These are phyloP conservation scores for Yamadazyma epiphylla DNA, from an alignment of 1,139 yeast genomes.

Conservation along the genomic window DNA sequence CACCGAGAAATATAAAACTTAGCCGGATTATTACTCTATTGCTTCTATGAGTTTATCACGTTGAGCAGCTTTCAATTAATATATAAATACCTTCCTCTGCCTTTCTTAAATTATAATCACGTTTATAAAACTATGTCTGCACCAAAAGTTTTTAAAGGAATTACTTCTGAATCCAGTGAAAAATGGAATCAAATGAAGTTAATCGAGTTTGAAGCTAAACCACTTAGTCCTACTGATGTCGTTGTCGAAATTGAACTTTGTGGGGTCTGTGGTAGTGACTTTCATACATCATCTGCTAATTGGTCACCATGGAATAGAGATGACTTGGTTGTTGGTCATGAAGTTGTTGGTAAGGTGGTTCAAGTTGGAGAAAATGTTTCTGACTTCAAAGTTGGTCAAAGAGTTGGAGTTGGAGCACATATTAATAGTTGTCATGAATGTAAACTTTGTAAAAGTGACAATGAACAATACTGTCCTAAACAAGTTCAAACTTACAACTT, in stretches of 20 bases:
- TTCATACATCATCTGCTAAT: slow-evolving; percentile 44
- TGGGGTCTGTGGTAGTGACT: slow-evolving; percentile 60
- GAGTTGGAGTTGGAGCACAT: slow-evolving; percentile 61
- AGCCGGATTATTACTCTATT: too few species aligned
- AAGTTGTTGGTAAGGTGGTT: slow-evolving; percentile 49
- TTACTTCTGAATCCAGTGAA: slow-evolving; percentile 26
- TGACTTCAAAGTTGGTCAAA: slow-evolving; percentile 48
- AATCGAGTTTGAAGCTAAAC: slow-evolving; percentile 36
- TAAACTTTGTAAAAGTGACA: slow-evolving; percentile 37
- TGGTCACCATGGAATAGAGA: slow-evolving; percentile 38
- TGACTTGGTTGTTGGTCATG: slow-evolving; percentile 40
- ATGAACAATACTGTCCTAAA: slow-evolving; percentile 48
- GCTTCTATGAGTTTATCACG: too few species aligned
- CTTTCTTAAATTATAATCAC: too few species aligned
- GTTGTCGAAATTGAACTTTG: slow-evolving; percentile 44
- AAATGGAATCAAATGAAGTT: slow-evolving; percentile 40
- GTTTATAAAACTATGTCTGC: slow-evolving; percentile 8
- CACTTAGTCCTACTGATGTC: slow-evolving; percentile 33
- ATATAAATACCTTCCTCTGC: too few species aligned
- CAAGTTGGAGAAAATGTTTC: slow-evolving; percentile 44
- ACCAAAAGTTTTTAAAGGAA: slow-evolving; percentile 38
- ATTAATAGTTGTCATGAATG: slow-evolving; percentile 46
- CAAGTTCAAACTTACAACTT: slow-evolving; percentile 43
- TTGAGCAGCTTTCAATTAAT: too few species aligned
- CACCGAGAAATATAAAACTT: too few species aligned